A percentile compares a stretch with the other conserved stretches of the same genome.
phyloP scores from a whole-genome alignment of 768 basidiomycete species.

The Lactarius hengduanensis region DNA sequence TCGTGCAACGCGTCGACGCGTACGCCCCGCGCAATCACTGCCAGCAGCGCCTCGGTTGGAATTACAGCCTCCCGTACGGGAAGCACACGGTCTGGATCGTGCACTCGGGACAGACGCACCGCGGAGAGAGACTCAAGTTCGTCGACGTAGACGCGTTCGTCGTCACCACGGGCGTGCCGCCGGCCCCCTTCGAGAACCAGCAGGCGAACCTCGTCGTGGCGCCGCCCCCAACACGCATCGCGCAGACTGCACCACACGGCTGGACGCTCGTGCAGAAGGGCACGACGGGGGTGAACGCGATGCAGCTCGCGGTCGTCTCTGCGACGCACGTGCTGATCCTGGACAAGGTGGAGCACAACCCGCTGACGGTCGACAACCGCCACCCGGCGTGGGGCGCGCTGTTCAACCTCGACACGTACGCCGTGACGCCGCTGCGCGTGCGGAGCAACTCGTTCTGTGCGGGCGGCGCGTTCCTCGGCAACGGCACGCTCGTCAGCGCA shows the following conservation, averaged over 20 bases:
- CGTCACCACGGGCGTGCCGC: conserved; percentile 47
- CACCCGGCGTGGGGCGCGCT: conserved; percentile 83
- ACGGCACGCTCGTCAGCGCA: conserved; percentile 75
- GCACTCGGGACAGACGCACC: conserved; percentile 48
- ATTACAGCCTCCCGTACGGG: conserved; percentile 48
- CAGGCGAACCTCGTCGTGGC: conserved; percentile 26
- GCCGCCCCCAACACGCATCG: conserved; percentile 20
- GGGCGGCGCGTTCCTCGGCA: conserved; percentile 72
- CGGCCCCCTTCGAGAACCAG: conserved; percentile 7
- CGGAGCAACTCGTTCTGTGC: conserved; percentile 87
- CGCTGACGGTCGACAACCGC: conserved; percentile 57
- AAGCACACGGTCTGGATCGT: conserved; percentile 65
- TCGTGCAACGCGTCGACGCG: conserved; percentile 46
- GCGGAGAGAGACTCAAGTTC: conserved; percentile 33
- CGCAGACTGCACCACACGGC: conserved; percentile 15
- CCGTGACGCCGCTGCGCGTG: conserved; percentile 58
- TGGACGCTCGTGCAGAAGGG: conserved; percentile 69
- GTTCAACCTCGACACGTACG: conserved; percentile 65
- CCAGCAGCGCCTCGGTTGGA: conserved; percentile 68
- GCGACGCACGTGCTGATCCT: conserved; percentile 66
- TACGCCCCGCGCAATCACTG: conserved; percentile 39
- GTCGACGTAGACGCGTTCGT: conserved; percentile 68
- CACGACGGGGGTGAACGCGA: conserved; percentile 72
- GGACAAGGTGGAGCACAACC: conserved; percentile 88
- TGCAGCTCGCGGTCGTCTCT: conserved; percentile 73